Conservation (phyloP, 495 filamentous ascomycete genomes). For the Aspergillus conjunctus region DNA sequence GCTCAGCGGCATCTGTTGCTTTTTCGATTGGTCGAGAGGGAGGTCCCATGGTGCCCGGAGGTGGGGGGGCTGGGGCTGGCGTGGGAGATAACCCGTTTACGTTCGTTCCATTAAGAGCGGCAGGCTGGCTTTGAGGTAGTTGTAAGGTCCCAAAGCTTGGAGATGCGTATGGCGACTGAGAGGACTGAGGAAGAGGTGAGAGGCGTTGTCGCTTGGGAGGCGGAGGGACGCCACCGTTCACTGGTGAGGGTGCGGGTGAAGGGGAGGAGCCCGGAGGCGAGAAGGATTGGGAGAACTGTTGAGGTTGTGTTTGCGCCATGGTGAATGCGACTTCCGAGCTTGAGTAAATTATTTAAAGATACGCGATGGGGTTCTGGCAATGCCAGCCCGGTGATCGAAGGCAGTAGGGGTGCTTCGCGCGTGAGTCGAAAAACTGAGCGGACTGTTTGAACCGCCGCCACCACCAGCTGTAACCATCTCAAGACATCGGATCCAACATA, state of each 20-base stretch:
- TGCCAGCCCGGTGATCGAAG: conserved; percentile 26
- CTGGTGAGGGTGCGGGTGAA: conserved; percentile 48
- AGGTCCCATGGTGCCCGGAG: conserved; percentile 72
- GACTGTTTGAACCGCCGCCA: conserved; percentile 47
- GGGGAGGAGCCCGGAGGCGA: conserved; percentile 57
- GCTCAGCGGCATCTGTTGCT: conserved; percentile 67
- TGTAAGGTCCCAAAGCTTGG: conserved; percentile 52
- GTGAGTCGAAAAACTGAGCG: conserved; percentile 42
- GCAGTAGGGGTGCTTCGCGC: conserved; percentile 39
- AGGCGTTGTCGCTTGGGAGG: conserved; percentile 69
- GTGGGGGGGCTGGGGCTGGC: conserved; percentile 37
- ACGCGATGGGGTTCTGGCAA: conserved; percentile 11
- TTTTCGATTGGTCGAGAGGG: conserved; percentile 72
- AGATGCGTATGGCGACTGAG: conserved; percentile 52
- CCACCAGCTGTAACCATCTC: conserved; percentile 50
- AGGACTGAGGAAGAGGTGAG: conserved; percentile 60
- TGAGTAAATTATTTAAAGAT: conserved; percentile 4
- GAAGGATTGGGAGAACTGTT: conserved; percentile 53
- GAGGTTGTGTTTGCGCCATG: conserved; percentile 69
- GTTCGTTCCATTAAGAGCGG: conserved; percentile 39
- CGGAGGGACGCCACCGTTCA: conserved; percentile 46
- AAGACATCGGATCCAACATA: conserved; percentile 33
- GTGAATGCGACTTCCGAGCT: conserved; percentile 26
- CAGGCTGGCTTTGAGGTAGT: conserved; percentile 37
- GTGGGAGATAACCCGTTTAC: conserved; percentile 41